A percentile compares a stretch with the other conserved stretches of the same genome.
These are phyloP conservation scores for Alnus rubra DNA, from an alignment of 306 rosid genomes.

Conservation along the genomic window DNA sequence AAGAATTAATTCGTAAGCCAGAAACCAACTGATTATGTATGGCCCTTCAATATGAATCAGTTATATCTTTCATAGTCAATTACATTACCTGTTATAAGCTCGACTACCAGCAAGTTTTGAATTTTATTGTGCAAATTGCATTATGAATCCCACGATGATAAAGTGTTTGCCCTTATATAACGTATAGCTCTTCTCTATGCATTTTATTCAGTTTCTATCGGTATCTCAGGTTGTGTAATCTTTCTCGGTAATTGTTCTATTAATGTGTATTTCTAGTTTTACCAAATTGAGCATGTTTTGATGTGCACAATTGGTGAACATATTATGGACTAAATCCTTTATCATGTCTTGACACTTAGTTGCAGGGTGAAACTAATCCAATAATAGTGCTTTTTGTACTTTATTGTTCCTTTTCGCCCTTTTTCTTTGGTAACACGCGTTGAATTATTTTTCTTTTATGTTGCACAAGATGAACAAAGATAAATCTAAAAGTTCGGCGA, in stretches of 20 bases:
- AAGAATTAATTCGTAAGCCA: background rate
- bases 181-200: background rate
- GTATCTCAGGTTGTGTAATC: background rate
- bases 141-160: too few relatives aligned
- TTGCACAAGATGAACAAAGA: slow-evolving; percentile 70
- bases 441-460: background rate
- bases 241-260: background rate
- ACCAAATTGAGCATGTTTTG: background rate
- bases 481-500: slow-evolving; percentile 41
- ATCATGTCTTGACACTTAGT: background rate
- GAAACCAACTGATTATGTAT: background rate
- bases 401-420: background rate
- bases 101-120: background rate
- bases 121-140: too few relatives aligned
- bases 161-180: background rate
- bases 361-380: background rate
- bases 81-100: background rate
- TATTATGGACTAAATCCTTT: too few relatives aligned
- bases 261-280: background rate
- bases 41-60: background rate
- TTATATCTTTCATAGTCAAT: too few relatives aligned
- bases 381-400: background rate
- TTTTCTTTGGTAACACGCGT: background rate
- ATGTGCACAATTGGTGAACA: background rate
- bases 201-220: background rate